phyloP scores from a whole-genome alignment of 139 green algal genomes.

The Chlorokybus atmophyticus region DNA sequence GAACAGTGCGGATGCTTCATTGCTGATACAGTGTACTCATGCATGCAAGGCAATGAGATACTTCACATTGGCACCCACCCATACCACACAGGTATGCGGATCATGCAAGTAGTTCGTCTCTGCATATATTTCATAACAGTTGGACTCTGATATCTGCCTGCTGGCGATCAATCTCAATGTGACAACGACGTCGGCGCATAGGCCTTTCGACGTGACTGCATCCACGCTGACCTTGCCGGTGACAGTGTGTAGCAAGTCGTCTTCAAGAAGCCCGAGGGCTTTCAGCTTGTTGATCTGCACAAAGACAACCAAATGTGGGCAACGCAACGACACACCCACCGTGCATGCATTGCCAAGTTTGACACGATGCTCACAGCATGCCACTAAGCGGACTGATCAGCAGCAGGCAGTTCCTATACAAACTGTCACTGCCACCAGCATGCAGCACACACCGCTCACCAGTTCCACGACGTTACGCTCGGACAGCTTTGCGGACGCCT shows the following conservation, averaged over 20 bases:
- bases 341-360: not conserved
- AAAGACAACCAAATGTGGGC: too few relatives aligned
- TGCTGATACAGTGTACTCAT: too few relatives aligned
- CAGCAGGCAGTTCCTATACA: not conserved
- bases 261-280: constrained; percentile 23
- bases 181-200: too few relatives aligned
- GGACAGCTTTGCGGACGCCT: constrained; percentile 14
- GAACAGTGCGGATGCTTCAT: too few relatives aligned
- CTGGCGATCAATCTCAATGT: too few relatives aligned
- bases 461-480: constrained; percentile 33
- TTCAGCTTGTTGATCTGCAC: constrained; percentile 21
- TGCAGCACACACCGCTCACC: constrained; percentile 5
- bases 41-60: too few relatives aligned
- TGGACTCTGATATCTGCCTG: too few relatives aligned
- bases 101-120: too few relatives aligned
- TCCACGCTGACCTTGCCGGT: constrained; percentile 31
- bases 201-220: too few relatives aligned
- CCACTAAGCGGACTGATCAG: not conserved
- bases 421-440: not conserved
- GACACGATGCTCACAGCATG: not conserved
- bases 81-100: too few relatives aligned
- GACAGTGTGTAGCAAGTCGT: constrained; percentile 30
- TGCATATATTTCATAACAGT: too few relatives aligned
- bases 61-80: too few relatives aligned
- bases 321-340: not conserved